Evolutionary conservation across 108 stramenopile genomes (phyloP).

Genomic region (Bacterosira constricta): DNA sequence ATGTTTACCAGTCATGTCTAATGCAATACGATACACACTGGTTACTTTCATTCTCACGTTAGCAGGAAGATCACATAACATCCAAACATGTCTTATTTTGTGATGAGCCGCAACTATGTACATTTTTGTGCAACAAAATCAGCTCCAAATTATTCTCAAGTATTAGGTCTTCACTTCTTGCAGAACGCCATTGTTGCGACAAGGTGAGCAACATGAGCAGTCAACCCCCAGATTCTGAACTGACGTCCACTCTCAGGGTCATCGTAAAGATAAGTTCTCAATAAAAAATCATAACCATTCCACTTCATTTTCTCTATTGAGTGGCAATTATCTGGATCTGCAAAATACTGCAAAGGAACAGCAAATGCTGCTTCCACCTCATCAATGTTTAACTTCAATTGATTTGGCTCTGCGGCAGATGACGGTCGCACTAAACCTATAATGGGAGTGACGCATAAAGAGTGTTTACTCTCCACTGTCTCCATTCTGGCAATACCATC

Average conservation of each 20-base stretch:
- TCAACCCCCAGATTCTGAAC: slow-evolving; percentile 71
- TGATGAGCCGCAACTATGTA: too few species aligned
- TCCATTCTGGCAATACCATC: slow-evolving; percentile 46
- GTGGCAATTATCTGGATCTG: slow-evolving; percentile 23
- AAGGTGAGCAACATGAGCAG: slow-evolving; percentile 62
- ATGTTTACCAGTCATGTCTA: too few species aligned
- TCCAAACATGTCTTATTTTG: too few species aligned
- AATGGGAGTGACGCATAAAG: slow-evolving; percentile 71
- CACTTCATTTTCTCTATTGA: slow-evolving; percentile 30
- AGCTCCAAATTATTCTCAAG: too few species aligned
- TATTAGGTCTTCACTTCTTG: too few species aligned
- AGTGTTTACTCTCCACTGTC: slow-evolving; percentile 51
- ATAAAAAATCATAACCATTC: slow-evolving; percentile 49
- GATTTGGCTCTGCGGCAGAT: slow-evolving; percentile 33
- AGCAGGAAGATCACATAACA: too few species aligned
- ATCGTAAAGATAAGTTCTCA: slow-evolving; percentile 56
- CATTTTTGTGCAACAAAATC: too few species aligned
- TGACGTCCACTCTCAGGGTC: slow-evolving; percentile 13
- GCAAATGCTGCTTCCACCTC: slow-evolving; percentile 77
- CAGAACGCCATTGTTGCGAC: slow-evolving; percentile 51
- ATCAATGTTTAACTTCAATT: slow-evolving; percentile 41
- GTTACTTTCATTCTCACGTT: too few species aligned
- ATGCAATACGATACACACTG: too few species aligned
- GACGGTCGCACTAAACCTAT: slow-evolving; percentile 44
- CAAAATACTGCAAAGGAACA: slow-evolving; percentile 59